Percentiles rank a stretch among this genome's conserved stretches.
These are phyloP conservation scores for Daldinia eschscholtzii DNA, from an alignment of 2,329 filamentous ascomycete genomes.

Conservation along the genomic window DNA sequence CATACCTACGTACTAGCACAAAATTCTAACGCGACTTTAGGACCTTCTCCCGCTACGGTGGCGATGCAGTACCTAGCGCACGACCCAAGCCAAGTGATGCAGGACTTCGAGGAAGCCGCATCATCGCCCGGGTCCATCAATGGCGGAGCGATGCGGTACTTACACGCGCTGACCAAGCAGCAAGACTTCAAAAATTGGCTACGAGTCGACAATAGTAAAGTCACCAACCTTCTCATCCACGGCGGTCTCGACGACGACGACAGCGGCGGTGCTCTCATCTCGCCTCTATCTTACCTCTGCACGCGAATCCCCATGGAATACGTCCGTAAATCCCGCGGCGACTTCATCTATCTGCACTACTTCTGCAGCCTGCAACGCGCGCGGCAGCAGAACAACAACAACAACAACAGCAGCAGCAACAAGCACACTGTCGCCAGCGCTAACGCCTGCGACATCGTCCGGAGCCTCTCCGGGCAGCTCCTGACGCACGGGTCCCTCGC, in stretches of 20 bases:
- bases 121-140: not conserved
- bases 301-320: conserved; percentile 1
- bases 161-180: not conserved
- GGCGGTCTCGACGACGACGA: not conserved
- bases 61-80: not conserved
- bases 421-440: not conserved
- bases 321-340: not conserved
- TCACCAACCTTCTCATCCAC: not conserved
- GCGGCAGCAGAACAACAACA: not conserved
- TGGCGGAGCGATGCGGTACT: not conserved
- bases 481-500: not conserved
- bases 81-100: not conserved
- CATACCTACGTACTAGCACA: not conserved
- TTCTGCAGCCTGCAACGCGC: not conserved
- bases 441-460: not conserved
- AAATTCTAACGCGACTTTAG: not conserved
- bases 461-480: not conserved
- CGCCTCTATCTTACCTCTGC: not conserved
- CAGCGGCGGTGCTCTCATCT: not conserved
- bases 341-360: not conserved
- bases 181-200: not conserved
- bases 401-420: no score
- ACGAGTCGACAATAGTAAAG: not conserved
- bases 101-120: not conserved
- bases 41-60: not conserved